Conservation (phyloP, 169 alveolate species). For the Eimeria sp. region DNA sequence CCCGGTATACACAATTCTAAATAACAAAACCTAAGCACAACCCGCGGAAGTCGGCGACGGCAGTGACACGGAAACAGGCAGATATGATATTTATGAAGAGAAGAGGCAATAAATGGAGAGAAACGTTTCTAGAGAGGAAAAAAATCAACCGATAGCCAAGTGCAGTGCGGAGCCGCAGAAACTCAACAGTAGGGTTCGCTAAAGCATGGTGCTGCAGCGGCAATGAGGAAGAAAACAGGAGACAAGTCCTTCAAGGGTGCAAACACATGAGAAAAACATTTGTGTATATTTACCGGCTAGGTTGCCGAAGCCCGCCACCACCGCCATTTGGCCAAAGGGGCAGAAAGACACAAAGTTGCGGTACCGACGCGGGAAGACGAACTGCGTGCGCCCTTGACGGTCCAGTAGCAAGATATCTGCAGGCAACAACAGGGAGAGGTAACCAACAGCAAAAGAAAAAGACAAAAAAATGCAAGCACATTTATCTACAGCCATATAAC, state of each 20-base stretch:
- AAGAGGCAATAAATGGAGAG: not conserved
- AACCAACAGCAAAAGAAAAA: not conserved
- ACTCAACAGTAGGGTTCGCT: not conserved
- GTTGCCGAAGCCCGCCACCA: slow-evolving; percentile 87
- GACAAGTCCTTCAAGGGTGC: not conserved
- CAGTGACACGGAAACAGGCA: not conserved
- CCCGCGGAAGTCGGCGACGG: too few relatives aligned
- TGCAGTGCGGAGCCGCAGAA: not conserved
- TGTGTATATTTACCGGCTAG: slow-evolving; percentile 82
- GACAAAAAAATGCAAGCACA: not conserved
- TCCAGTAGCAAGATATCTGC: slow-evolving; percentile 76
- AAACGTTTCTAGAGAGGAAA: not conserved
- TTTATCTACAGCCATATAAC: not conserved
- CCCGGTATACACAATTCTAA: too few relatives aligned
- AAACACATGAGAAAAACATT: not conserved
- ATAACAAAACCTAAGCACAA: too few relatives aligned
- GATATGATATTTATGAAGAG: not conserved
- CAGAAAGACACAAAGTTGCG: slow-evolving; percentile 86
- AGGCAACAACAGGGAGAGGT: not conserved
- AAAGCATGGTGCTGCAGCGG: not conserved
- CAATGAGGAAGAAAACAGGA: not conserved
- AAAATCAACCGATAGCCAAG: too few relatives aligned
- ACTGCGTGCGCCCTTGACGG: slow-evolving; percentile 74
- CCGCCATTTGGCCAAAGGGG: slow-evolving; percentile 87
- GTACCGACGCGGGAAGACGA: slow-evolving; percentile 75